Evolutionary conservation across 306 rosid genomes (phyloP), one percentile per base, ranked within the genome.

Genomic region (Argentina anserina): DNA sequence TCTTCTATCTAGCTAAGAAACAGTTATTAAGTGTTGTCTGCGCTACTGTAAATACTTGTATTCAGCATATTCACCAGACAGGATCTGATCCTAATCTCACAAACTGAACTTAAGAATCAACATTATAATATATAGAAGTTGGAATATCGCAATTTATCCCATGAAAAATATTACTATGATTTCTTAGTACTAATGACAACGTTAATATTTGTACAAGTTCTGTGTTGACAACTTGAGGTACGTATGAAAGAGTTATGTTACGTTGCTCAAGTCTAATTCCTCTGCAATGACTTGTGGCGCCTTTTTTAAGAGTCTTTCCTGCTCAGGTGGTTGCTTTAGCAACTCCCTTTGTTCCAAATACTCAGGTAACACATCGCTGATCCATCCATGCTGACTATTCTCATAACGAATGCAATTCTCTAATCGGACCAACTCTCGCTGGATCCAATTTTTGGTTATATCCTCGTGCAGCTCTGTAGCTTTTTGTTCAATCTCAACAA

Each of bases 311-410:
- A 56, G 37, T 58, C 63, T 58, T 58, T 58, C 63, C 63, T 58
- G n/a, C 37, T 58, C 36, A 28, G 37, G 5, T 28, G 63, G 37
- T 58, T 58, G 37, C 36, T 6, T 26, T 28, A 58, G 9, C 9
- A 26, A 4, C 10, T 58, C 36, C 12, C 7, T 58, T 12, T 58
- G 34, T 11, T 58, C 5, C 63, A 13, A 58, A 26, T 58, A 58
- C 63, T 26, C 34, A 12, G 9, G 7, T 14, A 58, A 58, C 37
- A 14, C 36, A 3, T 13, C 7, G 36, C n/a, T 29, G 37, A 58
- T 58, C 37, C 64, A 58, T 58, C 64, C 64, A 28, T 58, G 64
- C 64, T 58, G 64, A 58, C 17, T 28, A 5, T 28, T 15, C 64
- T 58, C 20, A 37, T 26, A 37, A 28, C 3, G 4, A 13, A 58